phyloP scores from a whole-genome alignment of 2,329 filamentous ascomycete species.

The Cryphonectria naterciae region DNA sequence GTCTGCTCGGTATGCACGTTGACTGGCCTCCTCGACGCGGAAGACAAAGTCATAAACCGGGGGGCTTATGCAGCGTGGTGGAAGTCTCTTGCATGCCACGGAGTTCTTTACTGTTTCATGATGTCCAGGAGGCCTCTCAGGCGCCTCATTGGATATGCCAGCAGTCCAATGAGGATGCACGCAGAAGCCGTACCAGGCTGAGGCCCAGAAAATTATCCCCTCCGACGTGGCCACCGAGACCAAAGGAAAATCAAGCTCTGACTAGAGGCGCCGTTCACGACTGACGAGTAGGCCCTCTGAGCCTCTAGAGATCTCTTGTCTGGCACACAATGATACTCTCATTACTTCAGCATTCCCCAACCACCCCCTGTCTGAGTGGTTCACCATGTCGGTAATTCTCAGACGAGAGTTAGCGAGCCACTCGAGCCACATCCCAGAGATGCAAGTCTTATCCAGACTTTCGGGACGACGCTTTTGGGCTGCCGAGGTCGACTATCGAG shows the following conservation, averaged over 20 bases:
- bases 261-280: background rate
- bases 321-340: conserved; percentile 3
- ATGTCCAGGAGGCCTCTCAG: background rate
- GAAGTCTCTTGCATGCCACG: background rate
- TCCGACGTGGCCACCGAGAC: background rate
- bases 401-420: background rate
- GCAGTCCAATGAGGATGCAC: background rate
- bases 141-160: background rate
- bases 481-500: background rate
- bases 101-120: conserved; percentile 4
- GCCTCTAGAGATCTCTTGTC: background rate
- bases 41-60: background rate
- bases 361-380: background rate
- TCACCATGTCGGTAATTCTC: background rate
- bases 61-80: background rate
- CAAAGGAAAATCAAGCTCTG: background rate
- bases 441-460: background rate
- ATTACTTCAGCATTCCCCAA: background rate
- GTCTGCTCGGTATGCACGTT: background rate
- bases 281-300: background rate
- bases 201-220: background rate
- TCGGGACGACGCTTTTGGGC: background rate
- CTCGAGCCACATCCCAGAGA: background rate
- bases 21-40: background rate
- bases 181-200: background rate